Base-by-base conservation (phyloP, 2,329 filamentous ascomycete species). In the Diaporthe velutina region DNA sequence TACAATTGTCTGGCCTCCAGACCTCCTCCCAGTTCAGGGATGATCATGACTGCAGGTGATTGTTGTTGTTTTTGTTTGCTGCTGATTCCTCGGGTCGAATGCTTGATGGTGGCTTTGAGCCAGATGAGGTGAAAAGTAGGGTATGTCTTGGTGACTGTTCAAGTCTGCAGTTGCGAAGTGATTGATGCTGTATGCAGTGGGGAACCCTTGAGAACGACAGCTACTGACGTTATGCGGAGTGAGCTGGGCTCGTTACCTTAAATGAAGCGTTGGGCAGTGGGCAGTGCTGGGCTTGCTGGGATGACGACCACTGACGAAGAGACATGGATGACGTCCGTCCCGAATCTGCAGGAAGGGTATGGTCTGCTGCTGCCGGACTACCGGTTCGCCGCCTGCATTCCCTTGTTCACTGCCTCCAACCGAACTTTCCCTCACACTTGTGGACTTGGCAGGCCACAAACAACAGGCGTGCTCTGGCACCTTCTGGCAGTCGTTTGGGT, bases 311-410 rank as follows among this genome's bases (percentile, higher is more conserved):
- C 64, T 67, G 64, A 67, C 64, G 64, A 52, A 45, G 30, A 25
- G 22, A 67, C 64, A 52, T 67, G 64, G 64, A 67, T 67, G 64
- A 67, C 64, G 64, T 67, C 64, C 64, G 64, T 12, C 22, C 19
- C n/a, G n/a, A 28, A 33, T 19, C 40, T 42, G 38, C 42, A 64
- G 10, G 25, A 64, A 64, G 38, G 61, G 42, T 67, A 42, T 66
- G 40, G 50, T 54, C 10, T 54, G 50, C 50, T 52, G 50, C 60
- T 52, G 61, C 64, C 64, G 64, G 64, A 52, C 64, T 67, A 38
- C 64, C 64, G 64, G 42, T 50, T 67, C 28, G 61, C 61, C 61
- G 61, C 45, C 25, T 67, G 33, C 57, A 35, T 40, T 58, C 55
- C 52, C 33, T 48, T 48, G 28, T 48, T 22, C 40, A 35, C 60